These are phyloP conservation scores for Starmerella vaccinii DNA, from an alignment of 805 yeast genomes.

Conservation along the genomic window DNA sequence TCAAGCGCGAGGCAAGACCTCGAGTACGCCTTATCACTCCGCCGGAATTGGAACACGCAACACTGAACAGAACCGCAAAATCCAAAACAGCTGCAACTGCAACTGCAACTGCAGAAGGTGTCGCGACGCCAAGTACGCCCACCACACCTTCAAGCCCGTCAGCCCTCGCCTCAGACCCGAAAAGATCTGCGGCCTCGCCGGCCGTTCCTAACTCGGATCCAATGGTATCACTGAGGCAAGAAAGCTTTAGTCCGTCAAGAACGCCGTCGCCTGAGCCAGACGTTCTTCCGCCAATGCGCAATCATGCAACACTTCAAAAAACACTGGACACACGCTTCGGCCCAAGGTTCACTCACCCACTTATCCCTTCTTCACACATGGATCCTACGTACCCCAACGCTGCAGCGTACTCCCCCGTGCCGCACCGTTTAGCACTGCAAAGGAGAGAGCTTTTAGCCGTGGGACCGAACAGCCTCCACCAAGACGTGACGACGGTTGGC, in stretches of 20 bases:
- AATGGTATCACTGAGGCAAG: not conserved
- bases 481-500: slow-evolving; percentile 24
- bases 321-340: slow-evolving; percentile 5
- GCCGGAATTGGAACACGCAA: not conserved
- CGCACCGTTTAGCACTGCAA: slow-evolving; percentile 4
- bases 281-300: not conserved
- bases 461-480: slow-evolving; percentile 21
- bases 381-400: not conserved
- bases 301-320: not conserved
- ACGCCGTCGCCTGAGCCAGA: not conserved
- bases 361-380: slow-evolving; percentile 17
- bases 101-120: too few relatives aligned
- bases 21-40: slow-evolving; percentile 1
- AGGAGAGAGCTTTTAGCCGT: slow-evolving; percentile 18
- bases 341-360: slow-evolving; percentile 22
- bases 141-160: too few relatives aligned
- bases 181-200: too few relatives aligned
- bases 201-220: too few relatives aligned
- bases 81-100: not conserved
- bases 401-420: not conserved
- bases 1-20: not conserved
- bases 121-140: not conserved
- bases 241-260: not conserved
- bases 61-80: not conserved
- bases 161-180: too few relatives aligned